Base-by-base conservation (phyloP, 1,139 yeast genomes). In the Ogataea hybrid region DNA sequence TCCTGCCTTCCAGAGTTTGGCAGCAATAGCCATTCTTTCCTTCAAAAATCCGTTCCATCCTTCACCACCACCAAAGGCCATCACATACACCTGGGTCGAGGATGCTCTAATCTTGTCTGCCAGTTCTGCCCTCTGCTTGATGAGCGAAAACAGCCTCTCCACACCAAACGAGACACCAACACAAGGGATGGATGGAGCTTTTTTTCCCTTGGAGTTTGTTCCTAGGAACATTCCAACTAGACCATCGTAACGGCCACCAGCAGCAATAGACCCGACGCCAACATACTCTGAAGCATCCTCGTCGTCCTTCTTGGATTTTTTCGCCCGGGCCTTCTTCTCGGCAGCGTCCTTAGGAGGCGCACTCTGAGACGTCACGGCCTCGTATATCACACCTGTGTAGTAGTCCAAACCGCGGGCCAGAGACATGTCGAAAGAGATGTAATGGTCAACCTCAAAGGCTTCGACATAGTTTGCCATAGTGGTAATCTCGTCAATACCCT, bases 31-130 rank as follows among this genome's bases (percentile, higher is more conserved):
- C 96, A 92, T 88, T 70, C 98, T 83, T 69, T 92, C 97, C 49
- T 81, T 78, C 57, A 92, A 71, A 70, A 86, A 86, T 9, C 97
- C 97, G 49, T 75, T 81, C 96, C 97, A 90, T 48, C 84, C 92
- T 57, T 86, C 88, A 59, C 97, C 97, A 55, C 97, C 97, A 53
- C 98, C 98, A 61, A 92, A 89, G 1, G 97, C 97, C 97, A 92
- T 90, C 41, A 92, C 84, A 60, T 75, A 92, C 14, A 86, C 97
- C 64, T 92, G 95, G 11, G 97, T 92, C 38, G 90, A 81, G 30
- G 90, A 77, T 27, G 97, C 81, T 54, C 92, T 79, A 47, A 89
- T 74, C 50, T 80, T 76, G 43, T 73, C 70, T 27, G 66, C 67
- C 34, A 83, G 69, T 14, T 71, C 70, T 30, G 67, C 67, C 62